A percentile compares a stretch with the other conserved stretches of the same genome.
Conservation (phyloP, 495 filamentous ascomycete species). For the Talaromyces wortmannii region DNA sequence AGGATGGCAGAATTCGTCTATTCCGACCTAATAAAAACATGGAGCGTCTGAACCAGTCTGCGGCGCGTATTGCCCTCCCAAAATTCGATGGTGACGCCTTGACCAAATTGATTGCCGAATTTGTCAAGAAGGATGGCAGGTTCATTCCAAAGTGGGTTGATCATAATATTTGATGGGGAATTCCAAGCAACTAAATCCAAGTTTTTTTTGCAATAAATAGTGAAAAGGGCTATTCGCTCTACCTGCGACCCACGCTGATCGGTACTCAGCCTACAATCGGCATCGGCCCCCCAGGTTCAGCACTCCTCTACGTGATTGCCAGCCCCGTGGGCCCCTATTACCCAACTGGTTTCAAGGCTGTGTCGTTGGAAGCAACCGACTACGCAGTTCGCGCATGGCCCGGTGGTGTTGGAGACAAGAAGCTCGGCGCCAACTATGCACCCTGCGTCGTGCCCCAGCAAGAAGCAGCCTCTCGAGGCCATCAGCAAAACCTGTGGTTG, state of each 20-base stretch:
- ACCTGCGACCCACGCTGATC: slow-evolving; percentile 94
- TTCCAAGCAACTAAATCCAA: background rate
- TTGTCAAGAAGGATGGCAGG: slow-evolving; percentile 72
- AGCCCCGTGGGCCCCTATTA: slow-evolving; percentile 97
- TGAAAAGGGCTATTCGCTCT: slow-evolving; percentile 78
- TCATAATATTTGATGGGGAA: too few relatives aligned
- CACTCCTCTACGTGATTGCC: slow-evolving; percentile 89
- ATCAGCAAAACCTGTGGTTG: slow-evolving; percentile 97
- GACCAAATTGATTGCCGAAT: slow-evolving; percentile 71
- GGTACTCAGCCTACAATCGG: slow-evolving; percentile 92
- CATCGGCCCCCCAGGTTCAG: slow-evolving; percentile 83
- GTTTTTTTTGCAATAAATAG: slow-evolving; percentile 19
- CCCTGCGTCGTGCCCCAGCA: slow-evolving; percentile 92
- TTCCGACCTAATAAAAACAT: slow-evolving; percentile 98
- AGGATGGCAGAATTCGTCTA: slow-evolving; percentile 62
- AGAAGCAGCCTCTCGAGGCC: slow-evolving; percentile 80
- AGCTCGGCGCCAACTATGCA: slow-evolving; percentile 96
- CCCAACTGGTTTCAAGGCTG: slow-evolving; percentile 94
- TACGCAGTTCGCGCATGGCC: slow-evolving; percentile 97
- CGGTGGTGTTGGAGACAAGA: slow-evolving; percentile 93
- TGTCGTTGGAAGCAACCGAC: slow-evolving; percentile 86
- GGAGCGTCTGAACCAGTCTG: slow-evolving; percentile 83
- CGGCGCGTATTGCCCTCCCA: slow-evolving; percentile 84
- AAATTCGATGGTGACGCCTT: slow-evolving; percentile 65
- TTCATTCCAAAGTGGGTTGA: slow-evolving; percentile 70